Conservation (phyloP, 2,329 filamentous ascomycete genomes). For the Arthrobotrys pseudoclavata region DNA sequence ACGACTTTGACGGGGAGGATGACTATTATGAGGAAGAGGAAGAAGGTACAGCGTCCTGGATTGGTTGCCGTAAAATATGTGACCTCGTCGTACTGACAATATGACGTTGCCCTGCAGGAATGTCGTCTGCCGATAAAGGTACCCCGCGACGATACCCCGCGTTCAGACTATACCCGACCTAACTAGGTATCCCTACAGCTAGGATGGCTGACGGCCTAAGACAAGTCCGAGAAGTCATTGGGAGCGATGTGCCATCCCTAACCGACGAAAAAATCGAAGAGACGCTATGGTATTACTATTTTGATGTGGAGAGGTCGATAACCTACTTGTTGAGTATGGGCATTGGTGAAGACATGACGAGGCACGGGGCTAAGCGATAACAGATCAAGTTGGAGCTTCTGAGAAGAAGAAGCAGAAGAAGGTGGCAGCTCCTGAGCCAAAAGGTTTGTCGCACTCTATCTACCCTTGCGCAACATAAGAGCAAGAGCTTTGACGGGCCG, state of each 20-base stretch:
- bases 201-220: constrained; percentile 64
- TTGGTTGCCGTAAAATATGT: neutral
- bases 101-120: constrained; percentile 19
- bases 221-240: constrained; percentile 66
- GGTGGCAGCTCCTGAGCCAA: constrained; percentile 28
- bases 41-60: constrained; percentile 17
- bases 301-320: constrained; percentile 87
- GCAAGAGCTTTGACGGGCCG: constrained; percentile 13
- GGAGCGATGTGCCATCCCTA: constrained; percentile 70
- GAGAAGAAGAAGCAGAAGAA: constrained; percentile 62
- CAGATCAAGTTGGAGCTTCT: constrained; percentile 41
- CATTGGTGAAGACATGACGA: neutral
- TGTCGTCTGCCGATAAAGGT: constrained; percentile 57
- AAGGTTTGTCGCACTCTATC: constrained; percentile 49
- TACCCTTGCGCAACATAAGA: neutral
- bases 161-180: neutral
- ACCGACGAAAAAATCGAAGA: constrained; percentile 84
- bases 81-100: neutral
- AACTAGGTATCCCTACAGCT: constrained; percentile 32
- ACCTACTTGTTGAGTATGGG: constrained; percentile 79
- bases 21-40: constrained; percentile 54
- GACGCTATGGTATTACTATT: constrained; percentile 94
- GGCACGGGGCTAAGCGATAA: neutral
- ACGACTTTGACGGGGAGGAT: constrained; percentile 56
- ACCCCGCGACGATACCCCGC: constrained; percentile 52